Evolutionary conservation across 2,329 filamentous ascomycete species (phyloP).

Genomic region (Ilyonectria destructans): DNA sequence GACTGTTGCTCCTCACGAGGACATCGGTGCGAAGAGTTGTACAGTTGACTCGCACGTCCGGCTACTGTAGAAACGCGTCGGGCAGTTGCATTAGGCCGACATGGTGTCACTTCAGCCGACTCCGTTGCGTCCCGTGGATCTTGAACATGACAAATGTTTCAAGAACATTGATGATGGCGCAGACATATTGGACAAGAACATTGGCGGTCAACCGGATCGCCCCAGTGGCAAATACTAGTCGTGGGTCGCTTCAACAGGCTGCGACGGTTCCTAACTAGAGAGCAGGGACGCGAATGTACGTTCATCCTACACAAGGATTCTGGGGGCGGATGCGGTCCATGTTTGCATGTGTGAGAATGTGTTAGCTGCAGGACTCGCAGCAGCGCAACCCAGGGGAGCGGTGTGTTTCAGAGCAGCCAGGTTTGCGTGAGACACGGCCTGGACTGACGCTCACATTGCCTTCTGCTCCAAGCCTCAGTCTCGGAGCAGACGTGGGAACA

Average conservation of each 20-base stretch:
- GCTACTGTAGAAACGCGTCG: conserved; percentile 7
- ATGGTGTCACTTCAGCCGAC: not conserved
- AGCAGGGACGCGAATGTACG: not conserved
- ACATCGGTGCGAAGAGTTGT: conserved; percentile 9
- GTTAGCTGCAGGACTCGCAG: conserved; percentile 27
- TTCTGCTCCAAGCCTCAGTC: conserved; percentile 15
- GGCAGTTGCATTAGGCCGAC: conserved; percentile 9
- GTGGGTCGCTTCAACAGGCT: not conserved
- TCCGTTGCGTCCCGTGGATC: not conserved
- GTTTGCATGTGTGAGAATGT: not conserved
- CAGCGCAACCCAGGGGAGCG: conserved; percentile 24
- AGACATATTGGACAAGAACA: conserved; percentile 16
- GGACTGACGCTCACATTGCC: conserved; percentile 20
- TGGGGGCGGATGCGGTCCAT: not conserved
- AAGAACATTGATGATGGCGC: not conserved
- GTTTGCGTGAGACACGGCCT: conserved; percentile 25
- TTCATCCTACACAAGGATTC: conserved; percentile 1
- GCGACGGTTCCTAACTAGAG: conserved; percentile 15
- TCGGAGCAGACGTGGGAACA: conserved; percentile 15
- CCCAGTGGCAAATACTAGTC: conserved; percentile 4
- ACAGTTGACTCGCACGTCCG: not conserved
- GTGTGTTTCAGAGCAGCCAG: conserved; percentile 32
- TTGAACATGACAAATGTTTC: conserved; percentile 1
- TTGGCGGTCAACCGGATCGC: conserved; percentile 11
- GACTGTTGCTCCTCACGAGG: not conserved